These are phyloP conservation scores for Ascochyta clinopodiicola DNA, from an alignment of 2,329 filamentous ascomycete species.

Conservation along the genomic window DNA sequence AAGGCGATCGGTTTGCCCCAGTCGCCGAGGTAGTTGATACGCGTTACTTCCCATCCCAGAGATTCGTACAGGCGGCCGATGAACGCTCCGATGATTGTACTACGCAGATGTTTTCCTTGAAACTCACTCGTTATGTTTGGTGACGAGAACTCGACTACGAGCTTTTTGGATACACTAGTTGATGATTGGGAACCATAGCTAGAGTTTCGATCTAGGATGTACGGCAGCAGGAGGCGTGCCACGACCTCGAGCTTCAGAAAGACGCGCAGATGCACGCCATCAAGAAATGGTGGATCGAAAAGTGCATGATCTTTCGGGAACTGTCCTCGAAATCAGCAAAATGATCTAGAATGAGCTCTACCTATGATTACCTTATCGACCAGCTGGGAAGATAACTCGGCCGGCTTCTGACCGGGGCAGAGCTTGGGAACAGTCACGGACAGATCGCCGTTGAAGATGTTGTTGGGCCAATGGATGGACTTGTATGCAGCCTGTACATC, in stretches of 20 bases:
- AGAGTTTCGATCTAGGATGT: slow-evolving; percentile 62
- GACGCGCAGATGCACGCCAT: slow-evolving; percentile 71
- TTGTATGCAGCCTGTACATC: slow-evolving; percentile 28
- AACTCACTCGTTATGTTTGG: slow-evolving; percentile 79
- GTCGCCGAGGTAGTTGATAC: slow-evolving; percentile 72
- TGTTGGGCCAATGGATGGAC: slow-evolving; percentile 40
- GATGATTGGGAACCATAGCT: slow-evolving; percentile 65
- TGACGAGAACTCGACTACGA: slow-evolving; percentile 75
- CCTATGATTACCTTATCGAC: slow-evolving; percentile 28
- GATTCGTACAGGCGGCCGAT: slow-evolving; percentile 65
- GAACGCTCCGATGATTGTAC: slow-evolving; percentile 70
- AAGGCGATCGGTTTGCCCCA: slow-evolving; percentile 71
- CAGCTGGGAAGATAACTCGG: slow-evolving; percentile 24
- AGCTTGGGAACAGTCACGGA: slow-evolving; percentile 37
- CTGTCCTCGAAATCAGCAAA: slow-evolving; percentile 45
- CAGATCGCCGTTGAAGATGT: slow-evolving; percentile 41
- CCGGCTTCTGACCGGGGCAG: slow-evolving; percentile 28
- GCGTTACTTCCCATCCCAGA: slow-evolving; percentile 67
- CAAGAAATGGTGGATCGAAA: slow-evolving; percentile 66
- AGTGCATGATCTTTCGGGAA: slow-evolving; percentile 72
- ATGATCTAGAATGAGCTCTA: too few species aligned
- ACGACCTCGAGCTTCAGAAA: slow-evolving; percentile 68
- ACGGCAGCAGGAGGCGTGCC: slow-evolving; percentile 65
- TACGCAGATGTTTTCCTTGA: slow-evolving; percentile 69
- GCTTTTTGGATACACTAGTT: slow-evolving; percentile 59